Conservation (phyloP, 257 asterid genomes). For the Lavandula angustifolia region DNA sequence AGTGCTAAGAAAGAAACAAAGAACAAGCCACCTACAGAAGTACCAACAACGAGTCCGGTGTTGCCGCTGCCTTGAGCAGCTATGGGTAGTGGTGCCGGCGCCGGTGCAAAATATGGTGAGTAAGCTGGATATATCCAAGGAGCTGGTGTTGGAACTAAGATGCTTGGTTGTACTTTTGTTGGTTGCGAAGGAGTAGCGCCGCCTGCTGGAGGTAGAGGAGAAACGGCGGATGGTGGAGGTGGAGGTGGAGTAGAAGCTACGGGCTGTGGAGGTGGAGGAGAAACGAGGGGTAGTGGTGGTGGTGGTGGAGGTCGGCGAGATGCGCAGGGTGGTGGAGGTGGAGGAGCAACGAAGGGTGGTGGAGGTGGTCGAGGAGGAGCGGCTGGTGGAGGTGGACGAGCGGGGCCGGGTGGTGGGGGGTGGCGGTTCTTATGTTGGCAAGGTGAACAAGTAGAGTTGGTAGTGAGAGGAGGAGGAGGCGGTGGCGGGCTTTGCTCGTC, state of each 20-base stretch:
- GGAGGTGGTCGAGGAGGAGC: background rate
- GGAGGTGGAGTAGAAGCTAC: background rate
- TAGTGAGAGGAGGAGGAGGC: background rate
- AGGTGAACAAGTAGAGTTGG: background rate
- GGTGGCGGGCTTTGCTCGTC: constrained; percentile 4
- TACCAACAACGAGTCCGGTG: background rate
- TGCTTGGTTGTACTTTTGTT: background rate
- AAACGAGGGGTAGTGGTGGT: background rate
- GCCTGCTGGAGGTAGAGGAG: background rate
- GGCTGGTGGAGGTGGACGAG: background rate
- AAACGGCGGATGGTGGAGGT: background rate
- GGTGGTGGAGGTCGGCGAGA: background rate
- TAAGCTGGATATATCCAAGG: background rate
- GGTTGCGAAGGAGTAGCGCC: background rate
- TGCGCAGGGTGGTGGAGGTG: background rate
- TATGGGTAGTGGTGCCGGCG: background rate
- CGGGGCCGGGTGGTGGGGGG: background rate
- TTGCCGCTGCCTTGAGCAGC: background rate
- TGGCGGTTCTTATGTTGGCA: background rate
- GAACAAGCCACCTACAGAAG: background rate
- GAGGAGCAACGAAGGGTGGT: background rate
- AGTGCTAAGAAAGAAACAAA: constrained; percentile 9
- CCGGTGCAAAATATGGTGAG: background rate
- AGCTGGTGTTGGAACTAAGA: background rate
- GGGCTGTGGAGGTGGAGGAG: background rate